phyloP scores from a whole-genome alignment of 2,329 filamentous ascomycete species.

The Venturia aucupariae region DNA sequence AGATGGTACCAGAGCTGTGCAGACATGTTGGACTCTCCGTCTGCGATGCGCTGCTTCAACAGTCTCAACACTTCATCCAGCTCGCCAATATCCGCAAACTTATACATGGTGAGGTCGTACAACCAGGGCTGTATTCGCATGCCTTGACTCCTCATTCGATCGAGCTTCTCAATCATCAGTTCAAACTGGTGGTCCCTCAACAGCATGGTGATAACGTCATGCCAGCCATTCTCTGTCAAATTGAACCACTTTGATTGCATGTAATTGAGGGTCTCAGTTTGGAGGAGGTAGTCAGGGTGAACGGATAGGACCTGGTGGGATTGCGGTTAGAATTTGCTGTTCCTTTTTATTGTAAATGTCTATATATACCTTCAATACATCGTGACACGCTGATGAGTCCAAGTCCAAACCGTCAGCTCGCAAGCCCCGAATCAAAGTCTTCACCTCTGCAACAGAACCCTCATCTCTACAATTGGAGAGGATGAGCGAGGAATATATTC shows the following conservation, averaged over 20 bases:
- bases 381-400: slow-evolving; percentile 61
- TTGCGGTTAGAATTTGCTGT: neutral
- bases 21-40: slow-evolving; percentile 35
- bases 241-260: slow-evolving; percentile 67
- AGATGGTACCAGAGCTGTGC: slow-evolving; percentile 57
- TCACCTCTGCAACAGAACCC: slow-evolving; percentile 59
- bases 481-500: slow-evolving; percentile 67
- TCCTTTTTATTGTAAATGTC: slow-evolving; percentile 17
- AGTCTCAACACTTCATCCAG: slow-evolving; percentile 67
- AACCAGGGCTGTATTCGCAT: slow-evolving; percentile 60
- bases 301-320: slow-evolving; percentile 55
- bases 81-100: slow-evolving; percentile 61
- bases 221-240: slow-evolving; percentile 51
- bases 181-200: slow-evolving; percentile 78
- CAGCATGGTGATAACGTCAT: slow-evolving; percentile 62
- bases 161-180: slow-evolving; percentile 53
- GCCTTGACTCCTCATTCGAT: slow-evolving; percentile 52
- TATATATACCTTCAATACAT: slow-evolving; percentile 51
- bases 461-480: slow-evolving; percentile 57
- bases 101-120: slow-evolving; percentile 66
- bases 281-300: slow-evolving; percentile 76
- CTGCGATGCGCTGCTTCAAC: slow-evolving; percentile 48
- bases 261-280: slow-evolving; percentile 59
- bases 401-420: slow-evolving; percentile 48
- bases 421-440: slow-evolving; percentile 65